Base-by-base conservation (phyloP, 352 stramenopile genomes). In the Thalassiosira ordinaria region DNA sequence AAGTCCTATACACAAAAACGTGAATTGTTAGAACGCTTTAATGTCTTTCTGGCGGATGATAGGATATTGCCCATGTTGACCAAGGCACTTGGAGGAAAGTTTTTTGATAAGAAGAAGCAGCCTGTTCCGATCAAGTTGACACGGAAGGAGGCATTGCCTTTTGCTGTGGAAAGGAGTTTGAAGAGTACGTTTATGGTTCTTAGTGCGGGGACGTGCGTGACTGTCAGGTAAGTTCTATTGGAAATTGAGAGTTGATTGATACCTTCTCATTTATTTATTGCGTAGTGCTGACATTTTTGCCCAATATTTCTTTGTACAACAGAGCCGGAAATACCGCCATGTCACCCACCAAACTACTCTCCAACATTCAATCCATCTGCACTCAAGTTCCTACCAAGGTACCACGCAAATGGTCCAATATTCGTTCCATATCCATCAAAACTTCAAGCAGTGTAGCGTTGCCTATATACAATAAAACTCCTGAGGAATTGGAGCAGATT, bases 341-440 rank as follows among this genome's bases (percentile, higher is more conserved):
- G 86, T 35, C 78, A 24, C 3, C 24, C 0, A 16, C 74, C 18
- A 59, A 87, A 31, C 67, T 93, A 18, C 41, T 78, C 14, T 80
- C 76, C 18, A 93, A 93, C 49, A 85, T 89, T 60, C 4, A 77
- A 29, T 68, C 80, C 16, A 84, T 92, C 55, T 57, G 57, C 20
- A 35, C 60, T 1, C 35, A 72, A 31, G 78, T 74, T 9, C 74
- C 73, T 3, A 82, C 76, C 4, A 94, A 96, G 63, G 91, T 98
- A 26, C 91, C 93, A 37, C 95, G 96, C 53, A 90, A 92, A 49
- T 98, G 96, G 96, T 89, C 91, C 52, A 97, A 97, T 84, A 92
- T 98, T 56, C 93, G 96, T 84, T 95, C 93, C 31, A 97, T 98
- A 88, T 93, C 80, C 62, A 84, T 98, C 74, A 98, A 97, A 89